Percentiles rank a stretch among this genome's conserved stretches.
These are phyloP conservation scores for Alternaria triticina DNA, from an alignment of 2,329 filamentous ascomycete species.

Conservation along the genomic window DNA sequence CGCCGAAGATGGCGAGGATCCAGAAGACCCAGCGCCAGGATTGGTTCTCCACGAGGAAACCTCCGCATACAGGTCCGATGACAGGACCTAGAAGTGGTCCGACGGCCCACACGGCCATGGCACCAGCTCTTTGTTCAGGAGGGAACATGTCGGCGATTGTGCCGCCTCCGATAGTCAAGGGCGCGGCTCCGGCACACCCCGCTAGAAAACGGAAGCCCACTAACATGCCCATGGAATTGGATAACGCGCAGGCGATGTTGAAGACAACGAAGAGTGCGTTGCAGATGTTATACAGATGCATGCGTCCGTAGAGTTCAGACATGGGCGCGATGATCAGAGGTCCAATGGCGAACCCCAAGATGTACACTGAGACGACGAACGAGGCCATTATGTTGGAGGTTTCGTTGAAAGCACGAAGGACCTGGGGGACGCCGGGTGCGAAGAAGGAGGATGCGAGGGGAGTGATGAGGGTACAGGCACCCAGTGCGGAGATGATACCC, in stretches of 20 bases:
- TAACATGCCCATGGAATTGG: conserved; percentile 45
- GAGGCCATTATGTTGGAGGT: conserved; percentile 40
- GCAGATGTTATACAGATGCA: conserved; percentile 39
- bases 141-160: conserved; percentile 48
- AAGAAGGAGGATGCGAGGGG: conserved; percentile 49
- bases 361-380: conserved; percentile 49
- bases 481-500: conserved; percentile 43
- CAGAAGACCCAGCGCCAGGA: conserved; percentile 49
- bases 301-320: conserved; percentile 46
- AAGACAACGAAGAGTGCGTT: conserved; percentile 60
- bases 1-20: conserved; percentile 40
- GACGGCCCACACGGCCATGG: conserved; percentile 47
- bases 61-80: conserved; percentile 42
- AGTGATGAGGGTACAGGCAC: conserved; percentile 47
- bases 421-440: conserved; percentile 67
- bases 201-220: conserved; percentile 48
- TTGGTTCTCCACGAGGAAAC: conserved; percentile 41
- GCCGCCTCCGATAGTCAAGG: conserved; percentile 45
- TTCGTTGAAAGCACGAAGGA: conserved; percentile 42
- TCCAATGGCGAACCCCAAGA: conserved; percentile 49
- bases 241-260: conserved; percentile 53
- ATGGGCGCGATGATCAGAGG: conserved; percentile 48
- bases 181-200: conserved; percentile 42
- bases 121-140: conserved; percentile 40
- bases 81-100: conserved; percentile 48